Evolutionary conservation across 176 grass and related monocot genomes (phyloP).

Genomic region (Rhynchospora tenuis): DNA sequence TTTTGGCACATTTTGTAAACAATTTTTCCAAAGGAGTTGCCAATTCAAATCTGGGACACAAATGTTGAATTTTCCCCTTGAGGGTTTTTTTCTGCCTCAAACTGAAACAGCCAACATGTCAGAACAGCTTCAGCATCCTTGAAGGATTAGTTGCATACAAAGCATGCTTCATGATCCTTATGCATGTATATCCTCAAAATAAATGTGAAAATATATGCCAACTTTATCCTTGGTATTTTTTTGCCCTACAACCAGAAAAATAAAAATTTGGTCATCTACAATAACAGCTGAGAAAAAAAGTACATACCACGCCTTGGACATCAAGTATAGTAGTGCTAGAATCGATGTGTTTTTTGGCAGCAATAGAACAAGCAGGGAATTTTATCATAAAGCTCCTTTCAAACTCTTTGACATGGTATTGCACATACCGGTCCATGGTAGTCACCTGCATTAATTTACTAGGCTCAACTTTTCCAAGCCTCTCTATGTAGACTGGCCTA

Average conservation of each 20-base stretch:
- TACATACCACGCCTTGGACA: conserved; percentile 39
- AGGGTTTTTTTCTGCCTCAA: neutral
- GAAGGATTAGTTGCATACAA: neutral
- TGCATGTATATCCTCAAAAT: neutral
- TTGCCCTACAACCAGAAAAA: neutral
- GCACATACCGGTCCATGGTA: conserved; percentile 30
- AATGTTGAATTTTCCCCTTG: neutral
- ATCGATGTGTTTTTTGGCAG: conserved; percentile 35
- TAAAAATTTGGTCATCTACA: neutral
- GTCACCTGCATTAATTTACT: conserved; percentile 37
- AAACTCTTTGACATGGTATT: conserved; percentile 33
- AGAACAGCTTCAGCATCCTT: neutral
- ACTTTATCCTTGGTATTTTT: neutral
- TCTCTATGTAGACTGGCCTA: conserved; percentile 30
- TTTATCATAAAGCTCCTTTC: conserved; percentile 35
- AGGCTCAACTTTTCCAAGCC: conserved; percentile 31
- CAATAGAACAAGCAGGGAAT: conserved; percentile 38
- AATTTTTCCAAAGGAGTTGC: neutral
- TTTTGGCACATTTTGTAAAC: neutral
- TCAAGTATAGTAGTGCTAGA: conserved; percentile 35
- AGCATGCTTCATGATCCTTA: neutral
- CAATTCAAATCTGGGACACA: neutral
- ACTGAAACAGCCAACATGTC: neutral
- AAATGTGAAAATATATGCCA: neutral
- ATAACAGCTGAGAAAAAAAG: neutral